Evolutionary conservation across 2,329 filamentous ascomycete species (phyloP).

Genomic region (Cyanodermella asteris): DNA sequence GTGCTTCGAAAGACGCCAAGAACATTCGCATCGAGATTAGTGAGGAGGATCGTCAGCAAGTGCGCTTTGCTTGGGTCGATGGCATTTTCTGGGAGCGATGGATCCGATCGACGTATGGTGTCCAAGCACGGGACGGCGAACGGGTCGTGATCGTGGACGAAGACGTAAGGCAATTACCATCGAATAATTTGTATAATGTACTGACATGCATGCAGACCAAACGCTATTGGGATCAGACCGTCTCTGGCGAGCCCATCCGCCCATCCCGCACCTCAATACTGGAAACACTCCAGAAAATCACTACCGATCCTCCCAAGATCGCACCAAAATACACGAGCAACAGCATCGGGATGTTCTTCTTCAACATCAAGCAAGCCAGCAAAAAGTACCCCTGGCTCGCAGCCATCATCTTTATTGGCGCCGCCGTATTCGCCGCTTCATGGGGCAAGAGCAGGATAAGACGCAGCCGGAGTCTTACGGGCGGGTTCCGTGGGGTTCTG

Average conservation of each 20-base stretch:
- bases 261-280: slow-evolving; percentile 77
- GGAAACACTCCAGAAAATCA: slow-evolving; percentile 43
- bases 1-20: slow-evolving; percentile 70
- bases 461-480: slow-evolving; percentile 10
- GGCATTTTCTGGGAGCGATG: slow-evolving; percentile 94
- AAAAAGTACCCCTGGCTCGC: slow-evolving; percentile 22
- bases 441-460: slow-evolving; percentile 12
- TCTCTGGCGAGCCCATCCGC: slow-evolving; percentile 73
- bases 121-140: slow-evolving; percentile 69
- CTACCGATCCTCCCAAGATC: slow-evolving; percentile 25
- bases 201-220: slow-evolving; percentile 40
- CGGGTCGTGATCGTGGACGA: slow-evolving; percentile 92
- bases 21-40: slow-evolving; percentile 81
- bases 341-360: slow-evolving; percentile 23
- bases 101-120: slow-evolving; percentile 85
- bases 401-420: slow-evolving; percentile 17
- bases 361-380: slow-evolving; percentile 21
- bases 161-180: slow-evolving; percentile 43
- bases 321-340: slow-evolving; percentile 27
- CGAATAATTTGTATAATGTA: slow-evolving; percentile 4
- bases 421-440: slow-evolving; percentile 14
- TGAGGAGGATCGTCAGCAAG: slow-evolving; percentile 65
- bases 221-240: slow-evolving; percentile 83
- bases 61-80: slow-evolving; percentile 93
- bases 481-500: slow-evolving; percentile 23